Evolutionary conservation across 371 early-diverging fungal genomes (phyloP).

Genomic region (Haplosporangium sp.): DNA sequence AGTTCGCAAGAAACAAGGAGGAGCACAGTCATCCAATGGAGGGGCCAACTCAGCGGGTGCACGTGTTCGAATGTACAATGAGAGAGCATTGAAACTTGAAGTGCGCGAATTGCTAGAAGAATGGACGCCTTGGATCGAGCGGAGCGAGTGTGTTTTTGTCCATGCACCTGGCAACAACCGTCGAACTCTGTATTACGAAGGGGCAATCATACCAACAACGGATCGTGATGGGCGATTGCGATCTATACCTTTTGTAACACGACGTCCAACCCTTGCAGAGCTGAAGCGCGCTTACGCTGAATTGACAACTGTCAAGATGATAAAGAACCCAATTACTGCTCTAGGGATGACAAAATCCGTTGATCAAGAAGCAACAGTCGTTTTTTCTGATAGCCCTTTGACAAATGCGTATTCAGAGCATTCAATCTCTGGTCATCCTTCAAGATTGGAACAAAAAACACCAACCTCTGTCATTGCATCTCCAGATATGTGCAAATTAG

Average conservation of each 20-base stretch:
- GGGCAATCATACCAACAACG: conserved; percentile 60
- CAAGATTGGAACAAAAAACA: neutral
- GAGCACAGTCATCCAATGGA: conserved; percentile 88
- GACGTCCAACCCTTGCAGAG: neutral
- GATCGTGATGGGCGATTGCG: conserved; percentile 64
- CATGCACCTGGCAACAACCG: conserved; percentile 77
- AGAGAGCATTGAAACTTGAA: conserved; percentile 81
- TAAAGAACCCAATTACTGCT: conserved; percentile 15
- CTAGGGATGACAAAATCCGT: conserved; percentile 36
- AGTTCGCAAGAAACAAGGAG: conserved; percentile 95
- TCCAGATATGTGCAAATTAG: conserved; percentile 34
- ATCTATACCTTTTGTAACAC: conserved; percentile 71
- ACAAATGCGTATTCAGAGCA: too few relatives aligned
- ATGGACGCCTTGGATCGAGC: conserved; percentile 65
- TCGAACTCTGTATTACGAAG: conserved; percentile 70
- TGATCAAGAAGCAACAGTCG: conserved; percentile 20
- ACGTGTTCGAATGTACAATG: conserved; percentile 89
- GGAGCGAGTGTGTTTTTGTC: conserved; percentile 68
- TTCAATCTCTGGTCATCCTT: too few relatives aligned
- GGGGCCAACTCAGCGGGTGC: conserved; percentile 94
- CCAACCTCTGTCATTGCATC: neutral
- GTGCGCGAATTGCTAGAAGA: conserved; percentile 74
- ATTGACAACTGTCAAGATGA: neutral
- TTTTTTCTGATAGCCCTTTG: neutral
- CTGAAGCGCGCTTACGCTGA: neutral